Percentiles rank a stretch among this genome's conserved stretches.
Conservation (phyloP, 208 protist genomes). For the Acanthamoeba castellanii region DNA sequence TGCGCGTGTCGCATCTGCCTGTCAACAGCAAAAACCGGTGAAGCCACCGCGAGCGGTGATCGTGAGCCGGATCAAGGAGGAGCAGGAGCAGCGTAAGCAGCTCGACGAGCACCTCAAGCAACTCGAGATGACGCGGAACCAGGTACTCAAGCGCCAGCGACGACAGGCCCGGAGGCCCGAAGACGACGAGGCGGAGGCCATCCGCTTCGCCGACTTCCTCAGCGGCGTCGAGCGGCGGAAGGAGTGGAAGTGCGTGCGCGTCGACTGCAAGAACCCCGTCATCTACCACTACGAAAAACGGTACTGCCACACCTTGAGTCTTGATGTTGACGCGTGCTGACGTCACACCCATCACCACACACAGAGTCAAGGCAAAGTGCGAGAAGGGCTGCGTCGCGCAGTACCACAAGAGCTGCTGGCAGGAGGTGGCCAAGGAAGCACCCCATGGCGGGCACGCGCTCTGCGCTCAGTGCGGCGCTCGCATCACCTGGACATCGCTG, state of each 20-base stretch:
- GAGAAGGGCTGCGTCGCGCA: background rate
- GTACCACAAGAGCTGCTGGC: constrained; percentile 16
- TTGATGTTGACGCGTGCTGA: background rate
- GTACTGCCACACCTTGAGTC: background rate
- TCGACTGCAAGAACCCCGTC: background rate
- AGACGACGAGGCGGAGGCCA: background rate
- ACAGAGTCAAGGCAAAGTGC: constrained; percentile 11
- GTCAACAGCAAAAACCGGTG: background rate
- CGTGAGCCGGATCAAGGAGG: background rate
- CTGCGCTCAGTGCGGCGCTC: background rate
- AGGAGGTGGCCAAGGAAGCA: background rate
- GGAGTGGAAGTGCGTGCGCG: background rate
- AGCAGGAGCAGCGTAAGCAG: background rate
- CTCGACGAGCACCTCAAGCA: background rate
- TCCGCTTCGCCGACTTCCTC: constrained; percentile 8
- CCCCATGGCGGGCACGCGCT: background rate
- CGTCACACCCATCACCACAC: too few relatives aligned
- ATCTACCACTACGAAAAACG: constrained; percentile 20
- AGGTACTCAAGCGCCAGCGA: background rate
- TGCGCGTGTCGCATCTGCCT: background rate
- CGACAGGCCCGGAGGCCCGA: too few relatives aligned
- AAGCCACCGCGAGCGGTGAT: background rate
- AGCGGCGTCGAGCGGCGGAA: constrained; percentile 1
- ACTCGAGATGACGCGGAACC: background rate
- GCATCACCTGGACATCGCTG: background rate